These are phyloP conservation scores for Colletotrichum cereale DNA, from an alignment of 2,329 filamentous ascomycete genomes.

Conservation along the genomic window DNA sequence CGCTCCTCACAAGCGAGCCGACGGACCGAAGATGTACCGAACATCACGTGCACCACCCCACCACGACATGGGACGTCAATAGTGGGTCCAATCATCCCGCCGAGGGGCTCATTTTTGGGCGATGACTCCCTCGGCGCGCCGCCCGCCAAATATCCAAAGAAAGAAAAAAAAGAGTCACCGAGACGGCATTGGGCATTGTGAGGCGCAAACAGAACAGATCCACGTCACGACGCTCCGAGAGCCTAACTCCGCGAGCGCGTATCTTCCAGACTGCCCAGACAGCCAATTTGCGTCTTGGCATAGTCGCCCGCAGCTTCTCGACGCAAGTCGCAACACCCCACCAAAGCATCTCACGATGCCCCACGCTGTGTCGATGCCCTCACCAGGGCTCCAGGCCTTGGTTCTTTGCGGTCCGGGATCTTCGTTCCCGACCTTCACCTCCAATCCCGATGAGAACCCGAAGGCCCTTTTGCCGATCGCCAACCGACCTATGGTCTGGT, in stretches of 20 bases:
- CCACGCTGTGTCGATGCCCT: conserved; percentile 79
- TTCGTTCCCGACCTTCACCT: conserved; percentile 85
- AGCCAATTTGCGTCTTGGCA: neutral
- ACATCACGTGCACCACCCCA: conserved; percentile 21
- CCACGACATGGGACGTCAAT: conserved; percentile 18
- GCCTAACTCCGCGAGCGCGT: neutral
- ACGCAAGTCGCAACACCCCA: conserved; percentile 27
- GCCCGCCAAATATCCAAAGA: conserved; percentile 3
- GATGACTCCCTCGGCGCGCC: conserved; percentile 32
- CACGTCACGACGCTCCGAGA: neutral
- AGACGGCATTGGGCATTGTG: conserved; percentile 10
- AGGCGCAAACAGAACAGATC: neutral
- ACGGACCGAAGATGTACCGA: conserved; percentile 25
- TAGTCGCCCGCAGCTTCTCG: neutral
- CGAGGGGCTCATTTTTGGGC: conserved; percentile 29
- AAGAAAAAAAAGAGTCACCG: conserved; percentile 16
- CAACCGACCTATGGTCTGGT: conserved; percentile 91
- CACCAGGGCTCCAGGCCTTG: conserved; percentile 83
- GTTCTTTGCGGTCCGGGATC: conserved; percentile 87
- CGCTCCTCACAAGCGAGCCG: neutral
- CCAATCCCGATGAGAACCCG: conserved; percentile 82
- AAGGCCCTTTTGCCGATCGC: conserved; percentile 87
- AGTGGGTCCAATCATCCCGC: conserved; percentile 17
- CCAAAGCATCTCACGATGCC: conserved; percentile 67
- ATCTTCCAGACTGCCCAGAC: neutral